phyloP scores from a whole-genome alignment of 345 rosid species.

The Eucalyptus viminalis region DNA sequence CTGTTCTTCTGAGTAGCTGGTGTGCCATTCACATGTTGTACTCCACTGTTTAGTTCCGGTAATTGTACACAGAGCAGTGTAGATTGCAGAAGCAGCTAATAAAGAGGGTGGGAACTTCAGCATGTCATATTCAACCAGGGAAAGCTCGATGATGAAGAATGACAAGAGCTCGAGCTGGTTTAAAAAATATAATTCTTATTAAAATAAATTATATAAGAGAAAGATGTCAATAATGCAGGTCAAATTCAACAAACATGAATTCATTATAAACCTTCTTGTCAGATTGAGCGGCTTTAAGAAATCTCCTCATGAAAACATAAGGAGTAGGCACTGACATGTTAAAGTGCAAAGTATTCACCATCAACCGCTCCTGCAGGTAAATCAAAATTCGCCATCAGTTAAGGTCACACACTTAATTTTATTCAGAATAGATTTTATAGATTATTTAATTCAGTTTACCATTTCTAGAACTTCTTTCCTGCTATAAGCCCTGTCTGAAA shows the following conservation, averaged over 20 bases:
- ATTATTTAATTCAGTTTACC: slow-evolving; percentile 21
- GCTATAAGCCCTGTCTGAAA: slow-evolving; percentile 83
- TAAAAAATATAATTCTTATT: not conserved
- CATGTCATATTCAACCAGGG: slow-evolving; percentile 58
- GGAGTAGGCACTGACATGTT: slow-evolving; percentile 83
- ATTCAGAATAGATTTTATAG: not conserved
- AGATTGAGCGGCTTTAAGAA: slow-evolving; percentile 79
- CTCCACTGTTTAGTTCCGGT: slow-evolving; percentile 33
- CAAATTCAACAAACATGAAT: not conserved
- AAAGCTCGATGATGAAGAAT: slow-evolving; percentile 58
- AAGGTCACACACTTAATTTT: not conserved
- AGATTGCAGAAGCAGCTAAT: slow-evolving; percentile 56
- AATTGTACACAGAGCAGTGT: slow-evolving; percentile 47
- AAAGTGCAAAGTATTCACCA: slow-evolving; percentile 64
- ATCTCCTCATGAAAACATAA: slow-evolving; percentile 86
- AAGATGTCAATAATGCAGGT: not conserved
- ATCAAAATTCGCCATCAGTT: not conserved
- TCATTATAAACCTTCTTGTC: slow-evolving; percentile 54
- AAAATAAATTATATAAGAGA: not conserved
- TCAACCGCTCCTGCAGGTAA: slow-evolving; percentile 68
- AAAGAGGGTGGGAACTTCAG: slow-evolving; percentile 51
- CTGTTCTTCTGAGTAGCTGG: slow-evolving; percentile 40
- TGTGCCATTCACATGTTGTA: slow-evolving; percentile 40
- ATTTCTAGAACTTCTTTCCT: slow-evolving; percentile 84
- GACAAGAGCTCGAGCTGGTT: slow-evolving; percentile 80